Evolutionary conservation across 495 filamentous ascomycete species (phyloP), one percentile per base, ranked within the genome.

Genomic region (Aspergillus diversus): DNA sequence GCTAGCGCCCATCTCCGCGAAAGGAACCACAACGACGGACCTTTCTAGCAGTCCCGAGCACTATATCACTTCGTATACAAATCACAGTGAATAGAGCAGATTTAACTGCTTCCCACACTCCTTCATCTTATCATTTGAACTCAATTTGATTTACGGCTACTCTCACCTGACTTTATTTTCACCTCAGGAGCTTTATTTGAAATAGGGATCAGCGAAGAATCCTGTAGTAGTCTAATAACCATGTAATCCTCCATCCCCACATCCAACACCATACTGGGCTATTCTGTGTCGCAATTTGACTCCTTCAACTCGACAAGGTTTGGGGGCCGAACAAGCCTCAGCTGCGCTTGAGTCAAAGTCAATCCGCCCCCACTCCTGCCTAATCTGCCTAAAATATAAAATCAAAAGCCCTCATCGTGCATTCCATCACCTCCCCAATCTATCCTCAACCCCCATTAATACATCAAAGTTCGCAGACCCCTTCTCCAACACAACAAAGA

Each of bases 1-100:
- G 49, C 48, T 63, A 61, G 59, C 66, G 63, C 60, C 50, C 51
- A 43, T 48, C 46, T 55, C 16, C 15, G 5, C 16, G 9, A 16
- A 17, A 43, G 39, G 5, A 43, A 43, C 11, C 4, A 12, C n/a
- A 43, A 27, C 21, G 21, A 27, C 21, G 2, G 21, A 27, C 4
- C 39, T 43, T 43, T 43, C 39, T n/a, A 43, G 39, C 39, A 9
- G 39, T 27, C 21, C 21, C 2, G 21, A 27, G 21, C 21, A 27
- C 21, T 27, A 27, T 27, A 27, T 2, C 21, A 2, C 21, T 27
- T 27, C 2, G 21, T 27, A 27, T 27, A 27, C 21, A 27, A 27
- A 27, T 27, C 21, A 27, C 1, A 27, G 21, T 27, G 21, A 2
- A 27, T 2, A 27, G 21, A 27, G 21, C 21, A 27, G 21, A 27